phyloP scores from a whole-genome alignment of 192 early-diverging fungal species.

The Entomortierella beljakovae region DNA sequence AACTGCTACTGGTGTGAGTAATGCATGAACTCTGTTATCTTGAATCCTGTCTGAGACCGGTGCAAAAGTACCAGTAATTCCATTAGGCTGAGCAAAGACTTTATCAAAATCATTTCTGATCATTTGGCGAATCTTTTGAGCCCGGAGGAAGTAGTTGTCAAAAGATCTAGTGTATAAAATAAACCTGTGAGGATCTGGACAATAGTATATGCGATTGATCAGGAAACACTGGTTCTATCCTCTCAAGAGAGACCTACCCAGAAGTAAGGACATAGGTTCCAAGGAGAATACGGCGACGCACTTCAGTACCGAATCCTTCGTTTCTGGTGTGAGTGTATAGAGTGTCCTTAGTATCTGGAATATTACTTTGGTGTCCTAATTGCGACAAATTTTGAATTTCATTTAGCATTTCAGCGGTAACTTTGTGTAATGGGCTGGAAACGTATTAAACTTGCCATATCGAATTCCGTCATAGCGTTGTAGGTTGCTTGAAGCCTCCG shows the following conservation, averaged over 20 bases:
- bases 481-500: conserved; percentile 93
- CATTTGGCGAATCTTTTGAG: conserved; percentile 84
- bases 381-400: background rate
- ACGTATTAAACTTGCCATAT: conserved; percentile 68
- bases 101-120: conserved; percentile 83
- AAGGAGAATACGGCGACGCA: conserved; percentile 84
- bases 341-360: conserved; percentile 21
- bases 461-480: conserved; percentile 89
- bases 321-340: conserved; percentile 74
- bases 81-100: conserved; percentile 76
- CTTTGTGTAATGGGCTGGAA: background rate
- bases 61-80: conserved; percentile 30
- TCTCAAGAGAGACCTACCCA: conserved; percentile 68
- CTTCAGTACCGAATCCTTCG: conserved; percentile 83
- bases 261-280: conserved; percentile 89
- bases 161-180: conserved; percentile 64
- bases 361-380: conserved; percentile 54
- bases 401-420: background rate
- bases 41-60: conserved; percentile 1
- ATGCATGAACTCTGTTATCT: conserved; percentile 66
- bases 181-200: background rate
- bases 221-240: too few relatives aligned
- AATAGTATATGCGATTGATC: too few relatives aligned
- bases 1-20: conserved; percentile 85
- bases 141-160: conserved; percentile 78